Base-by-base conservation (phyloP, 2,329 filamentous ascomycete species). In the Rutstroemia sp. region DNA sequence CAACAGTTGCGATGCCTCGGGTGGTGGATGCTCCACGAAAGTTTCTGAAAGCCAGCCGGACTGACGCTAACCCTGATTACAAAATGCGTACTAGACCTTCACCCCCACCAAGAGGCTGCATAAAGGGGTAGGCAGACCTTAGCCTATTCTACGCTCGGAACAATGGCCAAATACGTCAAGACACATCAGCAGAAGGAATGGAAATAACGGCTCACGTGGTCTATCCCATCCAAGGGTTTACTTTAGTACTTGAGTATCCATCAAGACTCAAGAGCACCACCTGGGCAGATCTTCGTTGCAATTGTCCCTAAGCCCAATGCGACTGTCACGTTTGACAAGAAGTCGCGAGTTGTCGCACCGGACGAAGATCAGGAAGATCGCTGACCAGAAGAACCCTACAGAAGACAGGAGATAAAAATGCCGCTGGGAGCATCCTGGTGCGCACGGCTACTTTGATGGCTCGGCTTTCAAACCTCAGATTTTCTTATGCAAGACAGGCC, bases 41-140 rank as follows among this genome's bases (percentile, higher is more conserved):
- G 49, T 44, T 45, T 53, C 6, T 53, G 16, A 48, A 38, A 39
- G 38, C 19, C n/a, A 21, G 27, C 12, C 7, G 23, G 6, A 25
- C 45, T 34, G 42, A 54, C 51, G 51, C 51, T 54, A 54, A 39
- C 30, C 42, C 6, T 37, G 39, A 23, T 19, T 25, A 34, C 41
- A 16, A 18, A 18, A 38, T 37, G 42, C 30, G 34, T 53, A 19
- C 41, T 25, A 53, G 7, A 34, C 38, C 27, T 25, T 38, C 21
- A 48, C 51, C 30, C 42, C 51, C 51, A 54, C 51, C 42, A 48
- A 16, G 30, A 53, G 51, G 51, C 37, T 54, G 42, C 51, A 54
- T 54, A 54, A 54, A 54, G 51, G 51, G 51, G 51, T 49, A 48
- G 30, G 19, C 46, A 37, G 51, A 34, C 42, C 23, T 53, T 53